Evolutionary conservation across 2,329 filamentous ascomycete species (phyloP).

Genomic region (Sporothrix globosa): DNA sequence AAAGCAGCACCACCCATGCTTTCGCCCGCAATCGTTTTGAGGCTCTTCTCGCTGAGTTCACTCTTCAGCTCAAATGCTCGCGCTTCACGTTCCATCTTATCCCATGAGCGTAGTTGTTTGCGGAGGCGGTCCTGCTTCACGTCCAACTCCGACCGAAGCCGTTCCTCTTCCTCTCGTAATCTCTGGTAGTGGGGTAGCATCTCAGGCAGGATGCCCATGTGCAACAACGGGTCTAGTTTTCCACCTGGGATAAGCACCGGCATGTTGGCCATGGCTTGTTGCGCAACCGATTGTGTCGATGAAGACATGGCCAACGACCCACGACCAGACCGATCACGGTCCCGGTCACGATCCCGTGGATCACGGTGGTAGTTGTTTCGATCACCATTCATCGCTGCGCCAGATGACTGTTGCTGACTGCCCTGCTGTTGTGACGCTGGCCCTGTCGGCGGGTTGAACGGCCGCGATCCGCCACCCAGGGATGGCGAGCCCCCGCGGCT

Average conservation of each 20-base stretch:
- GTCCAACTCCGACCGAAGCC: slow-evolving; percentile 57
- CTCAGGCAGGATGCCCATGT: slow-evolving; percentile 56
- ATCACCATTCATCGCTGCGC: slow-evolving; percentile 11
- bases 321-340: slow-evolving; percentile 18
- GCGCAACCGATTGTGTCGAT: slow-evolving; percentile 49
- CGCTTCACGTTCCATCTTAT: slow-evolving; percentile 58
- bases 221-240: slow-evolving; percentile 55
- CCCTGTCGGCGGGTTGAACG: slow-evolving; percentile 63
- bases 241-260: slow-evolving; percentile 57
- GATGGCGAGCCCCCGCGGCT: slow-evolving; percentile 28
- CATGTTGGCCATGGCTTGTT: slow-evolving; percentile 56
- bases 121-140: slow-evolving; percentile 59
- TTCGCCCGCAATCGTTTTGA: slow-evolving; percentile 61
- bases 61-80: slow-evolving; percentile 59
- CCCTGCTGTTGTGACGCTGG: slow-evolving; percentile 49
- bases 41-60: slow-evolving; percentile 59
- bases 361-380: slow-evolving; percentile 25
- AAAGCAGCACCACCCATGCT: slow-evolving; percentile 60
- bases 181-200: slow-evolving; percentile 58
- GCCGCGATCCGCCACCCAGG: slow-evolving; percentile 43
- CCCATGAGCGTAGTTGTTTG: slow-evolving; percentile 57
- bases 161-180: slow-evolving; percentile 62
- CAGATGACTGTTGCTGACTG: slow-evolving; percentile 17
- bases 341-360: slow-evolving; percentile 24
- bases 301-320: slow-evolving; percentile 20